Evolutionary conservation across 139 green algal species (phyloP).

Genomic region (Monoraphidium neglectum): DNA sequence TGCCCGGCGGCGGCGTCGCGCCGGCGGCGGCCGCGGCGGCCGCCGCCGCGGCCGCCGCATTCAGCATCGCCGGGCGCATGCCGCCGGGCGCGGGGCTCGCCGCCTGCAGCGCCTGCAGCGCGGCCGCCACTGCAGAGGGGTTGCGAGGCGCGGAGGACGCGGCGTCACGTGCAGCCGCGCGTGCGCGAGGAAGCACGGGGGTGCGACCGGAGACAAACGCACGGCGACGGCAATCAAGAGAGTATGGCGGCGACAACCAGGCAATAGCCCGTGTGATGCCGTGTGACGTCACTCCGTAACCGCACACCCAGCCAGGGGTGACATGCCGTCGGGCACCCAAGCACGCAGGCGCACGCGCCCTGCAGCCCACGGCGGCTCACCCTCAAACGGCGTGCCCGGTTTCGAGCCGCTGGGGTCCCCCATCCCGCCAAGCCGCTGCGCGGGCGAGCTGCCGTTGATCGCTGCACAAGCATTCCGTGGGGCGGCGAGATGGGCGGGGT

Average conservation of each 20-base stretch:
- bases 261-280: too few species aligned
- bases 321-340: too few species aligned
- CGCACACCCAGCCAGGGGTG: too few species aligned
- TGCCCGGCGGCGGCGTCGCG: constrained; percentile 20
- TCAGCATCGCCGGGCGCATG: too few species aligned
- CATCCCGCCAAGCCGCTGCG: constrained; percentile 14
- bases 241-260: too few species aligned
- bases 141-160: not conserved
- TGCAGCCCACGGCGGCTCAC: constrained; percentile 18
- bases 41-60: too few species aligned
- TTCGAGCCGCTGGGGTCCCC: constrained; percentile 35
- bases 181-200: not conserved
- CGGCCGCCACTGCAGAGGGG: not conserved
- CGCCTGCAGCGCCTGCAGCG: constrained; percentile 18
- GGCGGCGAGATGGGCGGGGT: too few species aligned
- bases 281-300: too few species aligned
- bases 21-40: not conserved
- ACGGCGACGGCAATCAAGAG: not conserved
- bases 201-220: not conserved
- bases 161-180: not conserved
- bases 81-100: constrained; percentile 10
- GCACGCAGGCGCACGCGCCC: not conserved
- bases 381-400: constrained; percentile 52
- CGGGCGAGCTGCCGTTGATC: constrained; percentile 22
- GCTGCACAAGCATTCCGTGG: constrained; percentile 9